Conservation (phyloP, 306 rosid genomes). For the cucumber (Cucumis sativus) region Cucumber_9930_V3 NC_026655.2:29536001-29536500, state of each 20-base stretch:
- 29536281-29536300: background rate
- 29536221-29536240: background rate
- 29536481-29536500: background rate
- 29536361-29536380: background rate
- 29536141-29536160: background rate
- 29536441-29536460: background rate
- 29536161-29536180: too few species aligned
- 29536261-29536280: background rate
- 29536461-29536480: background rate
- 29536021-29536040: background rate
- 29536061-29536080: background rate
- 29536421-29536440: background rate
- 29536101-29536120: background rate
- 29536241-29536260: background rate
- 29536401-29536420: background rate
- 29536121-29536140: background rate
- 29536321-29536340: background rate
- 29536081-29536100: background rate
- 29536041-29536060: background rate
- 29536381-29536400: background rate
- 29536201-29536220: background rate
- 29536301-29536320: background rate
- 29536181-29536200: background rate
- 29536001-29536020: background rate
- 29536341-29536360: background rate